Conservation (phyloP, 805 yeast genomes). For the Komagataella ulmi region DNA sequence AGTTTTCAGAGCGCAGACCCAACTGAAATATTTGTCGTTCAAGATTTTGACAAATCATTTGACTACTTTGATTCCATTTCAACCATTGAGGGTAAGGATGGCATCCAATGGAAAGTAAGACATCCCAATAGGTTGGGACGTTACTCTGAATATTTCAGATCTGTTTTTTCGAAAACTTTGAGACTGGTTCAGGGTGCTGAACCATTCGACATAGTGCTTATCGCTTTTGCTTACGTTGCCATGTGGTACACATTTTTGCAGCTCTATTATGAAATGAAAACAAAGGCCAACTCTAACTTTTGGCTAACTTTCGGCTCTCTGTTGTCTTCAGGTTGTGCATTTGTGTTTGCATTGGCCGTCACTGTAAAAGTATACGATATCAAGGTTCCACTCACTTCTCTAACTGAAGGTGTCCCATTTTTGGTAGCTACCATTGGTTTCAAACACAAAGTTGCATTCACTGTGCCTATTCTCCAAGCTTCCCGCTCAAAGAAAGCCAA, state of each 20-base stretch:
- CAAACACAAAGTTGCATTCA: constrained; percentile 67
- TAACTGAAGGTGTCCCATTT: constrained; percentile 89
- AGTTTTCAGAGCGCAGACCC: constrained; percentile 25
- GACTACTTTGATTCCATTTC: constrained; percentile 10
- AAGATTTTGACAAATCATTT: constrained; percentile 12
- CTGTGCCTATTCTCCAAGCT: constrained; percentile 40
- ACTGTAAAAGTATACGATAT: constrained; percentile 42
- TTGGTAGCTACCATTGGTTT: constrained; percentile 87
- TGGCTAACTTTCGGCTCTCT: constrained; percentile 80
- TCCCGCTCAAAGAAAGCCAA: constrained; percentile 14
- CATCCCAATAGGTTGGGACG: constrained; percentile 41
- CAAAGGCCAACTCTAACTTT: constrained; percentile 64
- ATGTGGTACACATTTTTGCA: constrained; percentile 76
- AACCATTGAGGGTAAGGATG: constrained; percentile 18
- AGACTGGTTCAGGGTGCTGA: constrained; percentile 59
- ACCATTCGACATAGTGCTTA: constrained; percentile 68
- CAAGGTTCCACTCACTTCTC: constrained; percentile 55
- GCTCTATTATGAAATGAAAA: constrained; percentile 63
- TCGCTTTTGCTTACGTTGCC: constrained; percentile 70
- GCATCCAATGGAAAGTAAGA: constrained; percentile 49
- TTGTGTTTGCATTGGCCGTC: constrained; percentile 62
- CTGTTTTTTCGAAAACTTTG: constrained; percentile 24
- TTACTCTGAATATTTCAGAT: constrained; percentile 36
- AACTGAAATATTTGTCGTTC: constrained; percentile 26
- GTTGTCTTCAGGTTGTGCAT: constrained; percentile 69